These are phyloP conservation scores for Trichoderma brevicompactum DNA, from an alignment of 2,329 filamentous ascomycete genomes.

Conservation along the genomic window DNA sequence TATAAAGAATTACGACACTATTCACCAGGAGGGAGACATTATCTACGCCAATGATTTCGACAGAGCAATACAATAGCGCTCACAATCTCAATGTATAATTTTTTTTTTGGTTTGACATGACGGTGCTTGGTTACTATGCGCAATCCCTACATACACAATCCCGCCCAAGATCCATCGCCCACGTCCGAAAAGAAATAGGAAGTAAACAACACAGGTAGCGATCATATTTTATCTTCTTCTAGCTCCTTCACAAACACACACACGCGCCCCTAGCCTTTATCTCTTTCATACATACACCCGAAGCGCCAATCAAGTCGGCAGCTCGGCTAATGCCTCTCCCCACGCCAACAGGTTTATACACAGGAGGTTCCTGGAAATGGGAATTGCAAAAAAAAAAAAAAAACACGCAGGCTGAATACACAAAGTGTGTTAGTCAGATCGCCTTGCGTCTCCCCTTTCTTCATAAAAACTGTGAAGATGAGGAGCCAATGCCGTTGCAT, in stretches of 20 bases:
- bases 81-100: constrained; percentile 11
- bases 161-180: constrained; percentile 32
- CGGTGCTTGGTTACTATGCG: constrained; percentile 39
- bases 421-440: constrained; percentile 6
- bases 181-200: constrained; percentile 36
- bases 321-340: constrained; percentile 19
- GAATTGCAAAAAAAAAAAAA: constrained; percentile 19
- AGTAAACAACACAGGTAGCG: constrained; percentile 40
- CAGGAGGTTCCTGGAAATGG: constrained; percentile 23
- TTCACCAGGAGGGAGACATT: not conserved
- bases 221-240: constrained; percentile 33
- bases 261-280: constrained; percentile 13
- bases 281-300: constrained; percentile 26
- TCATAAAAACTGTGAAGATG: constrained; percentile 17
- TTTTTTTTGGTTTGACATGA: constrained; percentile 29
- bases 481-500: constrained; percentile 20
- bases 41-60: not conserved
- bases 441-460: constrained; percentile 18
- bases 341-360: constrained; percentile 26
- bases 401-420: constrained; percentile 20
- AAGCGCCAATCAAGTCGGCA: constrained; percentile 11
- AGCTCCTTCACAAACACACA: constrained; percentile 13
- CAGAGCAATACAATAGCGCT: constrained; percentile 3
- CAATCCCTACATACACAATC: constrained; percentile 42
- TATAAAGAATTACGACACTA: no score